Evolutionary conservation across 768 basidiomycete genomes (phyloP).

Genomic region (Russula sp.): DNA sequence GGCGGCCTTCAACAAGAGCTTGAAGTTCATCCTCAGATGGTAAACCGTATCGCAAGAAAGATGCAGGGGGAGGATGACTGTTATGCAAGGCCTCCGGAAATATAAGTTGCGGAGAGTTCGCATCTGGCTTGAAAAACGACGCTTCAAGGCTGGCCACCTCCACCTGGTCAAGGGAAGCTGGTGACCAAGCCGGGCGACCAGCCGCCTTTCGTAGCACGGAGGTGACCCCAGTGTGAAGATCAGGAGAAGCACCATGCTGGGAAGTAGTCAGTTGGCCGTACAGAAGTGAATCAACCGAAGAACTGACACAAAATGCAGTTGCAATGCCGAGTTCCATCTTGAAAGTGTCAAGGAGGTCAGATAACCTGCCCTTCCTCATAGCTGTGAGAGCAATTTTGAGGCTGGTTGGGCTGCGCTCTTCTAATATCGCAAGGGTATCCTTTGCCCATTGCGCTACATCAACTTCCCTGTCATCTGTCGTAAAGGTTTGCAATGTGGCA

Average conservation of each 20-base stretch:
- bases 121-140: conserved; percentile 60
- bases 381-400: conserved; percentile 83
- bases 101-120: conserved; percentile 25
- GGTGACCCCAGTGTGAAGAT: conserved; percentile 78
- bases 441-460: conserved; percentile 66
- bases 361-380: conserved; percentile 58
- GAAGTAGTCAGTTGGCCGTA: background rate
- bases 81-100: conserved; percentile 23
- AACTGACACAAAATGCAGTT: conserved; percentile 80
- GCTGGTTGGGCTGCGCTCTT: conserved; percentile 81
- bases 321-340: conserved; percentile 86
- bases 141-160: conserved; percentile 43
- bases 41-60: conserved; percentile 43
- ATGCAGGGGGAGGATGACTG: conserved; percentile 21
- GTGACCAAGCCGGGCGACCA: conserved; percentile 65
- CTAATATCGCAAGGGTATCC: conserved; percentile 53
- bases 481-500: conserved; percentile 39
- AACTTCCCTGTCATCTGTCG: conserved; percentile 34
- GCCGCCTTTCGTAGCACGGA: conserved; percentile 50
- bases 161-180: conserved; percentile 54
- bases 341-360: conserved; percentile 59
- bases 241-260: conserved; percentile 69
- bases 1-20: conserved; percentile 55
- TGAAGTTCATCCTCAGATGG: conserved; percentile 75
- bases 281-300: background rate